A percentile compares a stretch with the other conserved stretches of the same genome.
phyloP scores from a whole-genome alignment of 208 protist genomes.

The Acanthamoeba lugdunensis region DNA sequence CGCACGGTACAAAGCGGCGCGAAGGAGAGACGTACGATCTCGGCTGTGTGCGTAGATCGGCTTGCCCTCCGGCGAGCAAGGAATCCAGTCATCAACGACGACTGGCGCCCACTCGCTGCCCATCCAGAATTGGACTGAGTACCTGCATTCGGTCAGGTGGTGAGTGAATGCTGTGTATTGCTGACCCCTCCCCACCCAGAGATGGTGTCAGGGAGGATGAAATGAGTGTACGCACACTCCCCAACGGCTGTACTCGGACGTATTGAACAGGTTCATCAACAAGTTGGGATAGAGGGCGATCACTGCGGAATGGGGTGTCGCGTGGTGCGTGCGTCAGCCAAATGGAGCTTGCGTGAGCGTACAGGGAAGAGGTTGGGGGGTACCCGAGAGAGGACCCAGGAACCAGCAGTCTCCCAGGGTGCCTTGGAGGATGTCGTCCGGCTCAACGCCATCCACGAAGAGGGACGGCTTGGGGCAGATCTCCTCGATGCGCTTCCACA shows the following conservation, averaged over 20 bases:
- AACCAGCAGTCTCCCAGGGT: conserved; percentile 75
- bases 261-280: conserved; percentile 71
- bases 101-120: conserved; percentile 48
- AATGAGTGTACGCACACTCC: conserved; percentile 37
- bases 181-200: too few relatives aligned
- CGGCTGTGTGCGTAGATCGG: conserved; percentile 71
- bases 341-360: neutral
- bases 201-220: too few relatives aligned
- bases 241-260: conserved; percentile 63
- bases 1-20: neutral
- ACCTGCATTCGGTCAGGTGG: neutral
- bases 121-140: conserved; percentile 67
- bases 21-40: conserved; percentile 16
- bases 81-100: conserved; percentile 69
- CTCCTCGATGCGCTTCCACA: conserved; percentile 72
- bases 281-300: conserved; percentile 65
- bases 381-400: conserved; percentile 70
- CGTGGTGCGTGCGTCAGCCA: neutral
- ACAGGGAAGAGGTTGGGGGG: neutral
- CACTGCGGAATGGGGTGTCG: neutral
- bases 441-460: conserved; percentile 76
- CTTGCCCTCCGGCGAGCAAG: conserved; percentile 11
- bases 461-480: conserved; percentile 43
- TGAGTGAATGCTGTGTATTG: neutral
- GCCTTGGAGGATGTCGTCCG: conserved; percentile 77